Evolutionary conservation across 2,329 filamentous ascomycete species (phyloP), one percentile per base, ranked within the genome.

Genomic region (Dactylonectria estremocensis): DNA sequence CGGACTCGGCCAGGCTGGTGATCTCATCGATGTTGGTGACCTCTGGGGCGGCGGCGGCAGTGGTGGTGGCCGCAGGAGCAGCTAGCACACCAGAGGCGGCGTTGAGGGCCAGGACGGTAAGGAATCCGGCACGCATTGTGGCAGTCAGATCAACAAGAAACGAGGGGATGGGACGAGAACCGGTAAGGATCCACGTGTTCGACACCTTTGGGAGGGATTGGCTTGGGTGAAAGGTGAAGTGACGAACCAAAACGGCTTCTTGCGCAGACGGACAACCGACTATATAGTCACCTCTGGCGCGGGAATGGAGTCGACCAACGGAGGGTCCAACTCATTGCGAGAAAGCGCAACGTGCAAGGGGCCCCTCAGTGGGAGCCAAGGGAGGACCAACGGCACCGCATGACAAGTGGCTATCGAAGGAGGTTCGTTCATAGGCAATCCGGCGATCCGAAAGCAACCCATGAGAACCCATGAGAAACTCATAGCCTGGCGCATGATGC

Each of bases 101-200:
- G 56, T 73, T 74, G 31, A 74, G 65, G 14, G 71, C 74, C 60
- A 76, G 46, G 52, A 76, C 37, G 10, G 71, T 57, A 49, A 76
- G 28, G 52, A 68, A 61, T 55, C 55, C 55, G 35, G 61, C 72
- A 67, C 72, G 74, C 74, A 76, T 76, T 45, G 28, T 67, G 55
- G 58, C 43, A 37, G 37, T 69, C 50, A 62, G 24, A 68, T 62
- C 37, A 66, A 58, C 11, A 18, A 22, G 24, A 54, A 52, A 54
- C 57, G 35, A 49, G 43, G 9, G 48, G 48, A 8, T 52, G 13
- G 11, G 20, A 53, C 61, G 49, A 35, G 45, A 40, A 70, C 49
- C 13, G 52, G 63, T 60, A 71, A 20, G 64, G 71, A 63, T 55
- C 45, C 37, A 60, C 40, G 65, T 55, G 65, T 64, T 58, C 64